phyloP scores from a whole-genome alignment of 1,284 basidiomycete species.

The Marasmius tenuissimus region DNA sequence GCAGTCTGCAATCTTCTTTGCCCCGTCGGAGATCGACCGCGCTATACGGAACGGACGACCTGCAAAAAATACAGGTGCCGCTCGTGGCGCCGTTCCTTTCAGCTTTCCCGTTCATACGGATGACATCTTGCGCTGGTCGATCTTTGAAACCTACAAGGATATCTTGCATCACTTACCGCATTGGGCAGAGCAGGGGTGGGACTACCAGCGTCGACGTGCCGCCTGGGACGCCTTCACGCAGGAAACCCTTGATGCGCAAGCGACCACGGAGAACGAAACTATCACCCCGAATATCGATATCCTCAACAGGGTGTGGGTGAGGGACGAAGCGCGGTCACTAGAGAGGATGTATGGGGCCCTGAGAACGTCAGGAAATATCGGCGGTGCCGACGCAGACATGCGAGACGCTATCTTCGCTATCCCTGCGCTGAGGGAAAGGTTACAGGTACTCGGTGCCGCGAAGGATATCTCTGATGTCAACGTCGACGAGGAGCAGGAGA shows the following conservation, averaged over 20 bases:
- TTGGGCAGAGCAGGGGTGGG: conserved; percentile 50
- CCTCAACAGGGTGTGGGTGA: conserved; percentile 33
- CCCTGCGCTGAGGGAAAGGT: conserved; percentile 26
- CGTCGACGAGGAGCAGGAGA: conserved; percentile 50
- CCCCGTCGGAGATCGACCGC: conserved; percentile 44
- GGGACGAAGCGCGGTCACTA: conserved; percentile 37
- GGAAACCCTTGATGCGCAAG: background rate
- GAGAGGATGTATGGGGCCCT: conserved; percentile 35
- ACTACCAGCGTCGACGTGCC: conserved; percentile 35
- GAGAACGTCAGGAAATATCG: background rate
- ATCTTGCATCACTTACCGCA: conserved; percentile 38
- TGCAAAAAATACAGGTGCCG: conserved; percentile 17
- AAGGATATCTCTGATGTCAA: conserved; percentile 12
- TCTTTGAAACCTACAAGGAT: conserved; percentile 43
- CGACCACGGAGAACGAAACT: too few species aligned
- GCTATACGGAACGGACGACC: conserved; percentile 34
- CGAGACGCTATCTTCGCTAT: background rate
- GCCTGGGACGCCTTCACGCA: conserved; percentile 17
- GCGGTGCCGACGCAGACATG: conserved; percentile 3
- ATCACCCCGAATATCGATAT: too few species aligned
- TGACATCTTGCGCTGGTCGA: conserved; percentile 48
- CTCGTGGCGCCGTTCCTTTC: conserved; percentile 39
- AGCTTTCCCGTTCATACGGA: too few species aligned
- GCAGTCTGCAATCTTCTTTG: conserved; percentile 51
- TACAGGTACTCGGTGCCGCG: conserved; percentile 28